A percentile compares a stretch with the other conserved stretches of the same genome.
These are phyloP conservation scores for Millerozyma miso DNA, from an alignment of 805 yeast species.

Conservation along the genomic window DNA sequence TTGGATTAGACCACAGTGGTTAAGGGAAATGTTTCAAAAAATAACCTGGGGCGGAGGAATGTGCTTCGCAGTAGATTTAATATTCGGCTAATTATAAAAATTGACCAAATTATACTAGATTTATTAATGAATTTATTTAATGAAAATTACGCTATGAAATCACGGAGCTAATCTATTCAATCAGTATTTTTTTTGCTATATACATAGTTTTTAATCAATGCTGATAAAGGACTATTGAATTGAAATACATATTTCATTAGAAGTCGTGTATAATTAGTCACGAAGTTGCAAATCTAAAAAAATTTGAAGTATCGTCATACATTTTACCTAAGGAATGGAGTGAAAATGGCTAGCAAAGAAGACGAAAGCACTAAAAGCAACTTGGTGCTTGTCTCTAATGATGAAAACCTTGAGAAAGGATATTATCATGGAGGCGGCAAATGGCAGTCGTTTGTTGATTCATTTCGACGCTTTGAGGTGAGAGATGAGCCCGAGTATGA, in stretches of 20 bases:
- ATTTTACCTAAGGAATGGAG: not conserved
- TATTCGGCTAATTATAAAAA: conserved; percentile 34
- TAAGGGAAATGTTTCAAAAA: conserved; percentile 45
- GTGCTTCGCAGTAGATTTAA: conserved; percentile 49
- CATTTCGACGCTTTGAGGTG: conserved; percentile 39
- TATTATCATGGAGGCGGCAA: conserved; percentile 11
- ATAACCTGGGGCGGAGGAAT: conserved; percentile 61
- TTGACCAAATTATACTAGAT: too few relatives aligned
- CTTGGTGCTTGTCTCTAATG: not conserved
- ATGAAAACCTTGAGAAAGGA: conserved; percentile 2
- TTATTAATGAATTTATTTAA: not conserved
- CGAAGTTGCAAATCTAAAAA: not conserved
- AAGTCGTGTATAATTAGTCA: not conserved
- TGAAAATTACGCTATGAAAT: not conserved
- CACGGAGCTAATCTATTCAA: not conserved
- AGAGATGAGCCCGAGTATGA: conserved; percentile 18
- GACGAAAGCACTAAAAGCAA: not conserved
- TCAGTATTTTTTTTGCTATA: too few relatives aligned
- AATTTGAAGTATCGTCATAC: not conserved
- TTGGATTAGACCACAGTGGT: conserved; percentile 47
- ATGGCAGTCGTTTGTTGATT: conserved; percentile 46
- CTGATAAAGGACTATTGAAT: too few relatives aligned
- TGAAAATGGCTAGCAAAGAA: conserved; percentile 1
- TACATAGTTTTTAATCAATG: too few relatives aligned
- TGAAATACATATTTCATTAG: not conserved